Conservation (phyloP, 2,329 filamentous ascomycete species). For the Cladophialophora bantiana region DNA sequence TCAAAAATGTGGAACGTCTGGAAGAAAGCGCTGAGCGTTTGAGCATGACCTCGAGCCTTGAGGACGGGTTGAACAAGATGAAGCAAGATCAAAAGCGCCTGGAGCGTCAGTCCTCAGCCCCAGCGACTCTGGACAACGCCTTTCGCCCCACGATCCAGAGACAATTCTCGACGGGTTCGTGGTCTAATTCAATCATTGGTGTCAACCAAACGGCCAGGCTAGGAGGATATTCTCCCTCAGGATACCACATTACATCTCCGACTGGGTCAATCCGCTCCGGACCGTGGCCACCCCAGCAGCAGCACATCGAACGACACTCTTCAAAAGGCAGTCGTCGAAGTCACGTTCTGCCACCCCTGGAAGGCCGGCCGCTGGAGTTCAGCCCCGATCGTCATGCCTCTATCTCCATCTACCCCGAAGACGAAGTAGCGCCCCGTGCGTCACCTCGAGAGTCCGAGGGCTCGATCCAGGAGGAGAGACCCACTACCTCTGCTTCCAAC, state of each 20-base stretch:
- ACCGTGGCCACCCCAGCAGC: constrained; percentile 40
- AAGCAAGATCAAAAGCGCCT: constrained; percentile 51
- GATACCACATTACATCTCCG: constrained; percentile 48
- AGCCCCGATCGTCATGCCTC: constrained; percentile 31
- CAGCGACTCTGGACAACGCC: constrained; percentile 33
- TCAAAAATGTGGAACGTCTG: constrained; percentile 58
- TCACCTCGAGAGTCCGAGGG: constrained; percentile 21
- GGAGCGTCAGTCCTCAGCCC: constrained; percentile 48
- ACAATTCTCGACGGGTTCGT: constrained; percentile 48
- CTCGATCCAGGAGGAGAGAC: constrained; percentile 41
- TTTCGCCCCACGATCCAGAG: constrained; percentile 37
- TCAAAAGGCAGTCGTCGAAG: constrained; percentile 49
- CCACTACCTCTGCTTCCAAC: constrained; percentile 50
- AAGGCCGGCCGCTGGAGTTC: constrained; percentile 43
- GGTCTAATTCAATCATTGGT: constrained; percentile 51
- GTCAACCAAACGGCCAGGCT: constrained; percentile 47
- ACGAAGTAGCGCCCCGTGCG: constrained; percentile 11
- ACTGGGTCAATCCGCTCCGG: constrained; percentile 52
- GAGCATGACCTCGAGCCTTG: constrained; percentile 56
- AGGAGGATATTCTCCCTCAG: constrained; percentile 51
- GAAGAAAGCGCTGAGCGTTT: constrained; percentile 58
- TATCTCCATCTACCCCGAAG: constrained; percentile 33
- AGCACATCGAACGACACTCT: constrained; percentile 47
- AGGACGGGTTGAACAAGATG: constrained; percentile 54
- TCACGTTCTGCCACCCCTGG: constrained; percentile 48